Conservation (phyloP, 495 filamentous ascomycete genomes). For the Podospora australis region DNA sequence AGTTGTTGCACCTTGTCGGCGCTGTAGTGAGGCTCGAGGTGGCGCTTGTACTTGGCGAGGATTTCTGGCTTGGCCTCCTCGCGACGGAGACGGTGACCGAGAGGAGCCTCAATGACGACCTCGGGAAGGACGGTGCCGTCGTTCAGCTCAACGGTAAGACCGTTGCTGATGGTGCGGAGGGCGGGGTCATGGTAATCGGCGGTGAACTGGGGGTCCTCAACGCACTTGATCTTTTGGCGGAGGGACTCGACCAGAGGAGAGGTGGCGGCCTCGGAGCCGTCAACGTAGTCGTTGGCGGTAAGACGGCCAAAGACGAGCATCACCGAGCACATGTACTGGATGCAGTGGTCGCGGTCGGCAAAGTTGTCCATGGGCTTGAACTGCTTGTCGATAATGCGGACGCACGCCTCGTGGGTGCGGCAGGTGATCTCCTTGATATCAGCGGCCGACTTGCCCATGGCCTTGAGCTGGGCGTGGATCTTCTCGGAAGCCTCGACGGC, state of each 20-base stretch:
- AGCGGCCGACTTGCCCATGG: slow-evolving; percentile 80
- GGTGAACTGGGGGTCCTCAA: slow-evolving; percentile 94
- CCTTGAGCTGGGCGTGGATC: slow-evolving; percentile 73
- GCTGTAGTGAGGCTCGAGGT: slow-evolving; percentile 75
- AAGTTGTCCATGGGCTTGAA: slow-evolving; percentile 99
- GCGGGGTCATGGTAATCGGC: slow-evolving; percentile 86
- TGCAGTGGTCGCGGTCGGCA: slow-evolving; percentile 97
- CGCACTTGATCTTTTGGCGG: slow-evolving; percentile 84
- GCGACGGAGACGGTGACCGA: slow-evolving; percentile 84
- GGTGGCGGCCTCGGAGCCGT: slow-evolving; percentile 84
- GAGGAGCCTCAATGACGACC: slow-evolving; percentile 87
- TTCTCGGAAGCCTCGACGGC: slow-evolving; percentile 90
- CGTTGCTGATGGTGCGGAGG: slow-evolving; percentile 94
- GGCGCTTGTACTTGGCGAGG: slow-evolving; percentile 87
- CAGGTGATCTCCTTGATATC: slow-evolving; percentile 92
- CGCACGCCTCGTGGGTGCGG: slow-evolving; percentile 95
- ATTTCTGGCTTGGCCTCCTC: slow-evolving; percentile 98
- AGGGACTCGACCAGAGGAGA: slow-evolving; percentile 84
- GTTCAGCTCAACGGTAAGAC: slow-evolving; percentile 83
- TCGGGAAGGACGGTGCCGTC: slow-evolving; percentile 93
- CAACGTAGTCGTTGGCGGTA: slow-evolving; percentile 84
- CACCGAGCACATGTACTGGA: slow-evolving; percentile 97
- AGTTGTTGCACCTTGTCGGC: slow-evolving; percentile 70
- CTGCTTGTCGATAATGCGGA: slow-evolving; percentile 99
- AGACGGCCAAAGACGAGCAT: slow-evolving; percentile 93